Evolutionary conservation across 2,329 filamentous ascomycete genomes (phyloP).

Genomic region (Coniochaeta hoffmannii): DNA sequence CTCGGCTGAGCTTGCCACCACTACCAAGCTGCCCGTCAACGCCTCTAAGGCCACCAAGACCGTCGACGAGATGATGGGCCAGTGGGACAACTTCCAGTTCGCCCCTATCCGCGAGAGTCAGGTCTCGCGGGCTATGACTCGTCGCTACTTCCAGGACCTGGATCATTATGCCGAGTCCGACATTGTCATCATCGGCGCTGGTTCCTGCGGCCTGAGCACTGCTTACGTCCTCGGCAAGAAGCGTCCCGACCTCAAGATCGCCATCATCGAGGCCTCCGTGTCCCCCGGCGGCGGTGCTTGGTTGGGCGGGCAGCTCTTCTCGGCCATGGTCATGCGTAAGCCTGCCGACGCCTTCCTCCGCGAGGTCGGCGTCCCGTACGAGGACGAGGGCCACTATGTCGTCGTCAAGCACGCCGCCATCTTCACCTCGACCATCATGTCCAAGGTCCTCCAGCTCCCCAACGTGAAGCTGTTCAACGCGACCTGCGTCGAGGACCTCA

Average conservation of each 20-base stretch:
- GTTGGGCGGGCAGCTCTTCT: conserved; percentile 92
- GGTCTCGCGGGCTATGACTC: conserved; percentile 88
- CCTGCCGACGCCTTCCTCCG: conserved; percentile 78
- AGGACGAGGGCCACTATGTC: conserved; percentile 82
- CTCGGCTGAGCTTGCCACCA: conserved; percentile 1
- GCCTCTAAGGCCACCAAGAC: conserved; percentile 38
- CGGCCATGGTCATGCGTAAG: conserved; percentile 92
- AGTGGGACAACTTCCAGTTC: conserved; percentile 80
- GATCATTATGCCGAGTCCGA: conserved; percentile 87
- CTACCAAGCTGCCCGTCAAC: background rate
- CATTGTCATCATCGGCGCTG: conserved; percentile 87
- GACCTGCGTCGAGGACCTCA: conserved; percentile 84
- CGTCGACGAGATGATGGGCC: conserved; percentile 59
- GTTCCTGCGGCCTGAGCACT: conserved; percentile 77
- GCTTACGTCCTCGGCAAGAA: conserved; percentile 78
- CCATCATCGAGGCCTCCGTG: conserved; percentile 82
- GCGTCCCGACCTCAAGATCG: conserved; percentile 85
- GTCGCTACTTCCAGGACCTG: conserved; percentile 85
- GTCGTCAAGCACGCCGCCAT: conserved; percentile 91
- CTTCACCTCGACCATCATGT: conserved; percentile 82
- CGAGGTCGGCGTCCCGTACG: conserved; percentile 76
- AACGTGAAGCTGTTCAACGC: conserved; percentile 98
- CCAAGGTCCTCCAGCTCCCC: conserved; percentile 73
- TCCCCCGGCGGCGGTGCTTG: conserved; percentile 84
- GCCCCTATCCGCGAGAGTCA: conserved; percentile 84